Percentiles rank a stretch among this genome's conserved stretches.
phyloP scores from a whole-genome alignment of 495 filamentous ascomycete species.

The Penicillium nucicola region DNA sequence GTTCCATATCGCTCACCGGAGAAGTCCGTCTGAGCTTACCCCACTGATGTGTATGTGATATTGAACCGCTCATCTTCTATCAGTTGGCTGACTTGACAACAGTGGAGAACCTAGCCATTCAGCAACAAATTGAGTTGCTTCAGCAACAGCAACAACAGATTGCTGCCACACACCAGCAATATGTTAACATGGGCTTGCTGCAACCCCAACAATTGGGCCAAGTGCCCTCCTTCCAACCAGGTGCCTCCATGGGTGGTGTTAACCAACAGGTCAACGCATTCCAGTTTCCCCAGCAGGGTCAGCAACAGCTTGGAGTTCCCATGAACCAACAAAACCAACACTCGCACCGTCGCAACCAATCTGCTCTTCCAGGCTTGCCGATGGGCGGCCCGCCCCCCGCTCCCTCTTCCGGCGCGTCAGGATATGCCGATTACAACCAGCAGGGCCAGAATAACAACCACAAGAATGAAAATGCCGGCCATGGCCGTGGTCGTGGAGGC shows the following conservation, averaged over 20 bases:
- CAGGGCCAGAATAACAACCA: constrained; percentile 51
- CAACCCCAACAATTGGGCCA: constrained; percentile 75
- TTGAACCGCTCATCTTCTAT: constrained; percentile 12
- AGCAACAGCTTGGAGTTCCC: constrained; percentile 67
- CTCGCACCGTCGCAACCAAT: constrained; percentile 96
- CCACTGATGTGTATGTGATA: constrained; percentile 93
- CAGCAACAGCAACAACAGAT: constrained; percentile 99
- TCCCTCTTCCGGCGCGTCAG: constrained; percentile 91
- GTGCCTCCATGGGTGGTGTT: constrained; percentile 63
- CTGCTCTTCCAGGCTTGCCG: constrained; percentile 88
- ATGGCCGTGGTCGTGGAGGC: constrained; percentile 76
- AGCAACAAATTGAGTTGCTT: constrained; percentile 96
- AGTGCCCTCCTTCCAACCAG: constrained; percentile 64
- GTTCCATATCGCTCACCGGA: constrained; percentile 94
- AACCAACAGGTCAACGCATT: constrained; percentile 79
- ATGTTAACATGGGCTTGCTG: constrained; percentile 94
- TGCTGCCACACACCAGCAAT: constrained; percentile 91
- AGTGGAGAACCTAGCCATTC: constrained; percentile 99
- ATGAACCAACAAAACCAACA: constrained; percentile 75
- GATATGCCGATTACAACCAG: constrained; percentile 78
- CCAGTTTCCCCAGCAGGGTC: constrained; percentile 84
- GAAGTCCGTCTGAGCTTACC: constrained; percentile 96
- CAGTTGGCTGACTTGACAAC: constrained; percentile 8
- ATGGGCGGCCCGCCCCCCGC: constrained; percentile 91
- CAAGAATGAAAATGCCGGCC: constrained; percentile 64